Evolutionary conservation across 257 asterid genomes (phyloP).

Genomic region (Nicotiana tabacum): DNA sequence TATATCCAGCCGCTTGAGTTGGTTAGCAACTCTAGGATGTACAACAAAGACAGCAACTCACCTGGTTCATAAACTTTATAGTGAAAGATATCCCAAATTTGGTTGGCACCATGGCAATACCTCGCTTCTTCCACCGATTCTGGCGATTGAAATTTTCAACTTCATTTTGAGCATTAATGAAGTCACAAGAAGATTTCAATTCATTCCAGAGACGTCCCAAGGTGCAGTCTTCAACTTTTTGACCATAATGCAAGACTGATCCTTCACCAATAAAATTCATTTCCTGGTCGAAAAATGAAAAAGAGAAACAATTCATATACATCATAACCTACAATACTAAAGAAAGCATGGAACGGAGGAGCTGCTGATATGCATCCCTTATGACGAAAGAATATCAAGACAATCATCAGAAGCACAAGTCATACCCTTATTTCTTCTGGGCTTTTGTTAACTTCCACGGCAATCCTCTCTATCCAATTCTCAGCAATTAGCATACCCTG

Average conservation of each 20-base stretch:
- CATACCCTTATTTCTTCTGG: constrained; percentile 90
- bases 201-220: constrained; percentile 78
- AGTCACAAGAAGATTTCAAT: constrained; percentile 56
- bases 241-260: constrained; percentile 76
- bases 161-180: constrained; percentile 48
- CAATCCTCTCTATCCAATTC: constrained; percentile 89
- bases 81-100: constrained; percentile 95
- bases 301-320: background rate
- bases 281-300: constrained; percentile 48
- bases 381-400: background rate
- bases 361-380: background rate
- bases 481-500: constrained; percentile 97
- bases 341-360: background rate
- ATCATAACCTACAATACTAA: background rate
- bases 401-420: background rate
- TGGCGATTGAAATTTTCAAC: constrained; percentile 59
- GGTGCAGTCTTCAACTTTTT: constrained; percentile 58
- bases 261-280: constrained; percentile 86
- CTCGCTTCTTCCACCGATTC: constrained; percentile 90
- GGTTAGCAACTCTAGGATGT: background rate
- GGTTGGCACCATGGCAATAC: constrained; percentile 78
- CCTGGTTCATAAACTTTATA: constrained; percentile 92
- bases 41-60: constrained; percentile 16
- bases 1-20: background rate
- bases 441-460: constrained; percentile 72